phyloP scores from a whole-genome alignment of 2,329 filamentous ascomycete species.

The Alternaria conjuncta region DNA sequence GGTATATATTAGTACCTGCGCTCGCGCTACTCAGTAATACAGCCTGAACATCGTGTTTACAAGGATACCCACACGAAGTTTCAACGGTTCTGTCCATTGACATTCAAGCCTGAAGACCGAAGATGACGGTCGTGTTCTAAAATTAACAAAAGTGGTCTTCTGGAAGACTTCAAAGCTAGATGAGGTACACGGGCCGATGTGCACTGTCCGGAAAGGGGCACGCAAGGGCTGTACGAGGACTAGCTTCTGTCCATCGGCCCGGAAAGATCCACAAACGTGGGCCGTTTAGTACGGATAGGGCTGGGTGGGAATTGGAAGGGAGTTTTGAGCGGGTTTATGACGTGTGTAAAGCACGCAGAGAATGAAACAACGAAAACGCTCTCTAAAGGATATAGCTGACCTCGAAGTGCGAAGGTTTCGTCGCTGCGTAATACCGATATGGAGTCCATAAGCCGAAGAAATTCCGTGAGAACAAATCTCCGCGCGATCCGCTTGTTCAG shows the following conservation, averaged over 20 bases:
- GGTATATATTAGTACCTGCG: neutral
- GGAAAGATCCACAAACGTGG: neutral
- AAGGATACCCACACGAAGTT: neutral
- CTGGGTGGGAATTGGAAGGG: neutral
- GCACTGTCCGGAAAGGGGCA: neutral
- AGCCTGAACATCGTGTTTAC: neutral
- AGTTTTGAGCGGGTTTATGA: neutral
- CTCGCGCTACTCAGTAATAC: neutral
- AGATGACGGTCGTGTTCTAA: neutral
- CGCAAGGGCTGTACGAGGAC: neutral
- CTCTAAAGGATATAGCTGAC: neutral
- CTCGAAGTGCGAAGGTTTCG: neutral
- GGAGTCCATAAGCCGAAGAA: neutral
- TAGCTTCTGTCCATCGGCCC: neutral
- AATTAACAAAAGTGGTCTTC: neutral
- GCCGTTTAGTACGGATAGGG: neutral
- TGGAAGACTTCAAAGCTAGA: neutral
- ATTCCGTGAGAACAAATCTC: neutral
- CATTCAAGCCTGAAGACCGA: neutral
- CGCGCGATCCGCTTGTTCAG: neutral
- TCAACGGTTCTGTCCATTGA: neutral
- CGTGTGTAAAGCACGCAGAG: neutral
- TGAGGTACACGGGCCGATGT: neutral
- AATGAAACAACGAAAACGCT: neutral
- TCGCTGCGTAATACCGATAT: neutral